These are phyloP conservation scores for Magnolia kwangsiensis DNA, from an alignment of 164 flowering plant genomes.

Conservation along the genomic window DNA sequence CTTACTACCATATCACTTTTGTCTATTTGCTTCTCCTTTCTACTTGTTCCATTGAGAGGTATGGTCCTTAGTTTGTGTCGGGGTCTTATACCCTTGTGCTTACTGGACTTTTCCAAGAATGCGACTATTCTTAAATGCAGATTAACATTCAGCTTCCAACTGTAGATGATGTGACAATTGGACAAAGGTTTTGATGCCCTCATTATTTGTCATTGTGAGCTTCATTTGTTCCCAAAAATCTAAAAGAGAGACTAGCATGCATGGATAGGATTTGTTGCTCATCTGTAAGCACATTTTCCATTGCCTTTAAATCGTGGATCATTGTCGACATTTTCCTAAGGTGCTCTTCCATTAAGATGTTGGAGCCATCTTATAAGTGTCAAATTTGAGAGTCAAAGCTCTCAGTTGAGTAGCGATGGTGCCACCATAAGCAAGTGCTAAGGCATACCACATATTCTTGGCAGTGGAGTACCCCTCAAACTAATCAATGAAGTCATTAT, in stretches of 20 bases:
- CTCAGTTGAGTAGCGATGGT: not conserved
- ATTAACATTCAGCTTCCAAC: not conserved
- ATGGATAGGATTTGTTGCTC: slow-evolving; percentile 6
- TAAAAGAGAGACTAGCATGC: not conserved
- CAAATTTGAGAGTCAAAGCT: not conserved
- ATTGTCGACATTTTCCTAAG: slow-evolving; percentile 1
- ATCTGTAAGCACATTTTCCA: not conserved
- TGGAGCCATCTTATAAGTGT: not conserved
- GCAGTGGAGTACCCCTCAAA: not conserved
- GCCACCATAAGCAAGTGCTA: not conserved
- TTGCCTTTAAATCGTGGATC: not conserved
- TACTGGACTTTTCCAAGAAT: too few species aligned
- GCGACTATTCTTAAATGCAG: too few species aligned
- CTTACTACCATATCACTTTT: not conserved
- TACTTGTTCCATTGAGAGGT: too few species aligned
- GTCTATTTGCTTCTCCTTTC: too few species aligned
- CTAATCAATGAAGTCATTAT: not conserved
- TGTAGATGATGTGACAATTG: not conserved
- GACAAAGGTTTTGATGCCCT: not conserved
- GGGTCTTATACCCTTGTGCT: too few species aligned
- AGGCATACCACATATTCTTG: not conserved
- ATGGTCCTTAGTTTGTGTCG: too few species aligned
- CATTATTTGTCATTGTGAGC: slow-evolving; percentile 3
- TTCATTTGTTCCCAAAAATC: slow-evolving; percentile 1
- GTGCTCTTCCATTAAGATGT: slow-evolving; percentile 1